Conservation (phyloP, 2,329 filamentous ascomycete species). For the Dactylonectria macrodidyma region DNA sequence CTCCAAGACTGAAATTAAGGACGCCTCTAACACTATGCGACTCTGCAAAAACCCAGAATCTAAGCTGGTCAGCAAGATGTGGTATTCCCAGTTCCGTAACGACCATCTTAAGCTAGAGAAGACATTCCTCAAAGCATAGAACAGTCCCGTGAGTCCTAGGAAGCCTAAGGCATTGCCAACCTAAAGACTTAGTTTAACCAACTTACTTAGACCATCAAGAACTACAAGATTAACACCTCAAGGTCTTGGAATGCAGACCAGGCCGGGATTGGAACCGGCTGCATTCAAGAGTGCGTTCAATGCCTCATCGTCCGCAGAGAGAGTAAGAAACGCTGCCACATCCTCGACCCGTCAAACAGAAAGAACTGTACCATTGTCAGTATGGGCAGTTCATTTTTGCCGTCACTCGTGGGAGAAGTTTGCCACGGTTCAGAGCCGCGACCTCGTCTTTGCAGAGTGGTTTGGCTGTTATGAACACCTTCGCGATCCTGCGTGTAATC, state of each 20-base stretch:
- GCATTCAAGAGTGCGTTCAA: constrained; percentile 1
- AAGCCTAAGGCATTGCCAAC: neutral
- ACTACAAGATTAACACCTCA: neutral
- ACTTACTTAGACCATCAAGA: neutral
- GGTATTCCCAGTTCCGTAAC: constrained; percentile 14
- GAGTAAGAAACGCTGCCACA: no score
- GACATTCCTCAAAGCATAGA: constrained; percentile 15
- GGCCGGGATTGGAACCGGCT: constrained; percentile 14
- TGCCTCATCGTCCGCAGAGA: constrained; percentile 7
- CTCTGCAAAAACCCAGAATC: neutral
- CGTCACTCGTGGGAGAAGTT: no score
- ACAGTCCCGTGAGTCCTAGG: constrained; percentile 15
- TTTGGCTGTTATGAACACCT: neutral
- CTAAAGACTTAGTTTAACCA: neutral
- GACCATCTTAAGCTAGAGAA: constrained; percentile 20
- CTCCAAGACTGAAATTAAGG: constrained; percentile 11
- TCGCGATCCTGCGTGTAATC: neutral
- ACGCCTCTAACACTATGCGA: neutral
- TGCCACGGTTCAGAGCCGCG: neutral
- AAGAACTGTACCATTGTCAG: constrained; percentile 12
- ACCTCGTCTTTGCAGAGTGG: no score
- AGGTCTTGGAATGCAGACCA: constrained; percentile 6
- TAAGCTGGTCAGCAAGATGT: constrained; percentile 2
- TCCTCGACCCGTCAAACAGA: constrained; percentile 1
- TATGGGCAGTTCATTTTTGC: neutral